Evolutionary conservation across 2,329 filamentous ascomycete species (phyloP).

Genomic region (Amauroascus niger): DNA sequence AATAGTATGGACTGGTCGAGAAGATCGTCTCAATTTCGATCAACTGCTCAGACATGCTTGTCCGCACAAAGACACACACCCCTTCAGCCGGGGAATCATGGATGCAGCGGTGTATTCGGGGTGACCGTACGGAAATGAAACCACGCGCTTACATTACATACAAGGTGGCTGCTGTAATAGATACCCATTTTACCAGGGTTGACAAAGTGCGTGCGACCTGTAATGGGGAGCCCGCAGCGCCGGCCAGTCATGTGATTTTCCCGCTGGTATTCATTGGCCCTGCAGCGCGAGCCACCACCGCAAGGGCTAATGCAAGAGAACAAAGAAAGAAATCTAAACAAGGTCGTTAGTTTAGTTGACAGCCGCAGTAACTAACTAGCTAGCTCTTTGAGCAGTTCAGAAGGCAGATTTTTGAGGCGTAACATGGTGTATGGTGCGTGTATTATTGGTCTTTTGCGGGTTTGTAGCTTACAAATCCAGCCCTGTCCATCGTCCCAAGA

Average conservation of each 20-base stretch:
- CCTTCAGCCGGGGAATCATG: background rate
- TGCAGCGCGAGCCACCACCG: too few species aligned
- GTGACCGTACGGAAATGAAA: background rate
- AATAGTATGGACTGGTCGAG: background rate
- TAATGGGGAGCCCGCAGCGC: slow-evolving; percentile 12
- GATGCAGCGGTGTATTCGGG: background rate
- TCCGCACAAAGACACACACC: too few species aligned
- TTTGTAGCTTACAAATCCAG: background rate
- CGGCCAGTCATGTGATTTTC: slow-evolving; percentile 13
- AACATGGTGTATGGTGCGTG: background rate
- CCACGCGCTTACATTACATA: too few species aligned
- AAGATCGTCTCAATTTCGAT: background rate
- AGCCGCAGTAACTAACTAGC: too few species aligned
- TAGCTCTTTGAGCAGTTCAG: too few species aligned
- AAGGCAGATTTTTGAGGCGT: too few species aligned
- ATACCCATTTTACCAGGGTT: too few species aligned
- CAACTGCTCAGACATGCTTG: background rate
- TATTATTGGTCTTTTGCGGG: background rate
- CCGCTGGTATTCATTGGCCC: background rate
- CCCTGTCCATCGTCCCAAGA: background rate
- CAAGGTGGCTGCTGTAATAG: background rate
- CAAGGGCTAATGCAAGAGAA: too few species aligned
- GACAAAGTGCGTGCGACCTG: too few species aligned
- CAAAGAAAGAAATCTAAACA: too few species aligned
- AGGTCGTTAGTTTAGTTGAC: too few species aligned